Conservation (phyloP, 208 protist species). For the Leptomonas pyrrhocoris region DNA sequence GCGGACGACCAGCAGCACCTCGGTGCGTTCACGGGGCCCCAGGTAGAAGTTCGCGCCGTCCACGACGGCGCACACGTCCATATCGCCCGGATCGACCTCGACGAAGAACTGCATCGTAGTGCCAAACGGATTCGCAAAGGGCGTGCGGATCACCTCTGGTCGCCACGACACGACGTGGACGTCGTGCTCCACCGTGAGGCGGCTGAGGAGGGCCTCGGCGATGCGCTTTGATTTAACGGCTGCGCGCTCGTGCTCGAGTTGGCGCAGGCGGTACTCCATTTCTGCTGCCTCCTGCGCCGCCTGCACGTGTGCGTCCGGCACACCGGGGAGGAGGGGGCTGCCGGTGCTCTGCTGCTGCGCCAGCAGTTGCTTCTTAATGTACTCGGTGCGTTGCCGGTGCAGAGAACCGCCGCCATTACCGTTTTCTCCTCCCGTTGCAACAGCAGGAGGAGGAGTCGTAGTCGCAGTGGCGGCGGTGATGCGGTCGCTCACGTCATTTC, state of each 20-base stretch:
- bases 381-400: conserved; percentile 71
- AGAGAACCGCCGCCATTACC: conserved; percentile 5
- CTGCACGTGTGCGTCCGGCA: conserved; percentile 56
- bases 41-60: conserved; percentile 54
- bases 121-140: conserved; percentile 75
- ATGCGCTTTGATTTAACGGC: conserved; percentile 76
- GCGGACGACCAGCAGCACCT: conserved; percentile 61
- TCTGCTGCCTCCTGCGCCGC: conserved; percentile 47
- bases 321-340: conserved; percentile 40
- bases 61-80: conserved; percentile 45
- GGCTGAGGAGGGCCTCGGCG: conserved; percentile 67
- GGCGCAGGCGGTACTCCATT: conserved; percentile 78
- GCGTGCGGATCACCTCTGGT: conserved; percentile 57
- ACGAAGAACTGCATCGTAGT: conserved; percentile 74
- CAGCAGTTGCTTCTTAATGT: conserved; percentile 58
- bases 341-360: conserved; percentile 26
- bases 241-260: conserved; percentile 79
- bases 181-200: conserved; percentile 69
- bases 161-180: conserved; percentile 64
- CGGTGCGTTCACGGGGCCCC: conserved; percentile 60
- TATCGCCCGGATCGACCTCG: conserved; percentile 43
- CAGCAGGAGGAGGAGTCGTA: neutral
- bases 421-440: neutral
- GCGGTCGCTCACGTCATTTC: neutral
- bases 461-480: too few relatives aligned